These are phyloP conservation scores for Eucalyptus sp. DNA, from an alignment of 345 rosid species.

Conservation along the genomic window DNA sequence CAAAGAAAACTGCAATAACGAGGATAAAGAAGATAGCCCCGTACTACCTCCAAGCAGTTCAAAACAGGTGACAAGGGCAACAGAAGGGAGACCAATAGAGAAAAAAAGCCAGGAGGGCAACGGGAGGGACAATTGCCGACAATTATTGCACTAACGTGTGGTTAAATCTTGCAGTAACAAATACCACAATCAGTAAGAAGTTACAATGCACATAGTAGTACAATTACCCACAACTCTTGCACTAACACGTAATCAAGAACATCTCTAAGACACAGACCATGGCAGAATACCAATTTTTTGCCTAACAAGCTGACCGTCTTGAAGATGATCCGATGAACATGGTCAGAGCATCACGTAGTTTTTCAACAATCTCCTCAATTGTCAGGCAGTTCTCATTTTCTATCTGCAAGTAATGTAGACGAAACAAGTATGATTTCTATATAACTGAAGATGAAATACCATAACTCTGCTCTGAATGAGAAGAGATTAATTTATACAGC, in stretches of 20 bases:
- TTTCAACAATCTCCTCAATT: background rate
- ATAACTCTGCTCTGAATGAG: background rate
- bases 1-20: background rate
- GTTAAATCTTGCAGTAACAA: background rate
- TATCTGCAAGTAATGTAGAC: background rate
- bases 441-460: background rate
- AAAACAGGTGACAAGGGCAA: background rate
- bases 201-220: background rate
- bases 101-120: background rate
- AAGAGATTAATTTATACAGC: background rate
- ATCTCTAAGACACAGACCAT: background rate
- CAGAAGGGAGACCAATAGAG: background rate
- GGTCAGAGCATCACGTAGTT: background rate
- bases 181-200: background rate
- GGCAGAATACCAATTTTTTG: background rate
- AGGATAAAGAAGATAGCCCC: background rate
- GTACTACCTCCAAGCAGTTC: background rate
- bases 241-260: background rate
- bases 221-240: background rate
- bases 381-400: background rate
- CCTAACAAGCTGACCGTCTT: background rate
- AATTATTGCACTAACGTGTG: background rate
- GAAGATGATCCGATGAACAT: background rate
- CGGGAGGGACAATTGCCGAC: background rate
- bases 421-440: background rate